A percentile compares a stretch with the other conserved stretches of the same genome.
Evolutionary conservation across 768 basidiomycete genomes (phyloP).

Genomic region (Tulasnella sp.): DNA sequence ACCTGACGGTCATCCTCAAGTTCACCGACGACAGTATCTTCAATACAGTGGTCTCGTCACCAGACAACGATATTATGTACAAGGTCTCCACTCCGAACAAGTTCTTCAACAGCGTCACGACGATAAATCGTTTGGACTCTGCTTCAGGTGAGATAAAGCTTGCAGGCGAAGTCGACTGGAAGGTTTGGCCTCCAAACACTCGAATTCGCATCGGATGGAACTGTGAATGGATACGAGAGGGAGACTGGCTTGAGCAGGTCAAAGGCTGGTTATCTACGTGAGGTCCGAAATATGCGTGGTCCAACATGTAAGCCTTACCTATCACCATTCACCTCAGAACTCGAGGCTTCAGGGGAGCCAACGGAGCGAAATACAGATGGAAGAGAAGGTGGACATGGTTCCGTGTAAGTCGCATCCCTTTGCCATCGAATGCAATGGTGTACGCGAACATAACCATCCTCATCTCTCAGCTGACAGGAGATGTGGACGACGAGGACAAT

Average conservation of each 20-base stretch:
- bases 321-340: not conserved
- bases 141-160: not conserved
- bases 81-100: not conserved
- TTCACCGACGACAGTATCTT: not conserved
- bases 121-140: not conserved
- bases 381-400: not conserved
- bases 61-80: constrained; percentile 8
- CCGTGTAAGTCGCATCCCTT: not conserved
- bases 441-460: not conserved
- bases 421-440: not conserved
- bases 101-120: not conserved
- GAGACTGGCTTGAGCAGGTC: not conserved
- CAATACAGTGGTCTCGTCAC: not conserved
- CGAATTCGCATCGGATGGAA: not conserved
- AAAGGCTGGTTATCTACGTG: not conserved
- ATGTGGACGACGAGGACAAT: not conserved
- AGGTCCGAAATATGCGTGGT: not conserved
- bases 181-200: not conserved
- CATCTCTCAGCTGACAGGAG: not conserved
- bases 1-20: constrained; percentile 1
- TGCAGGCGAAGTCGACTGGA: constrained; percentile 8
- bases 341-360: not conserved
- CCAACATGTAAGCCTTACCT: not conserved
- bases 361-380: not conserved
- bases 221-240: not conserved